phyloP scores from a whole-genome alignment of 495 filamentous ascomycete species.

The Wilcoxina mikolae region DNA sequence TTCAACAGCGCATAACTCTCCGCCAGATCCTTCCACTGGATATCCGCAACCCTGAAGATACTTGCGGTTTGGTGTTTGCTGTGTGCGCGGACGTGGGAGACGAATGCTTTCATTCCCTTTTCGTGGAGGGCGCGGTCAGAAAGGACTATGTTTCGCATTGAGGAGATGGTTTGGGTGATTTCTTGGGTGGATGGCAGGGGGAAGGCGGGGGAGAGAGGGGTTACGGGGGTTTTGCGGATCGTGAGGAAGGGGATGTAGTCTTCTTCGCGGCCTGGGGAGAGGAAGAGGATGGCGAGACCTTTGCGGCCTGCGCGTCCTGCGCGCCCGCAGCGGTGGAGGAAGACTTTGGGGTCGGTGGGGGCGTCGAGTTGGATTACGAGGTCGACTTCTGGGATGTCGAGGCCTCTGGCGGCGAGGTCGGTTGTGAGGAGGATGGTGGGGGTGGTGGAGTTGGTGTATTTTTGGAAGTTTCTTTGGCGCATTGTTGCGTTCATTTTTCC shows the following conservation, averaged over 20 bases:
- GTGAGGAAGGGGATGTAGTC: conserved; percentile 81
- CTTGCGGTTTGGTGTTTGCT: conserved; percentile 78
- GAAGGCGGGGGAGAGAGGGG: conserved; percentile 33
- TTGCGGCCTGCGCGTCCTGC: conserved; percentile 77
- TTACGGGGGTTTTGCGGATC: conserved; percentile 76
- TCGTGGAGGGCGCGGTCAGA: conserved; percentile 74
- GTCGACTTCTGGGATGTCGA: conserved; percentile 91
- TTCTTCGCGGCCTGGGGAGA: conserved; percentile 70
- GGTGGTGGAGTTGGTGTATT: conserved; percentile 48
- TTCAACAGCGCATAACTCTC: conserved; percentile 69
- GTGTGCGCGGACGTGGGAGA: conserved; percentile 81
- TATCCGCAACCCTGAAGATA: conserved; percentile 72
- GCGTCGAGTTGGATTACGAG: conserved; percentile 87
- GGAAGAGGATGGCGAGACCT: conserved; percentile 69
- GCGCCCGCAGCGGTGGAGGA: conserved; percentile 87
- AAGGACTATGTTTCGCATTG: conserved; percentile 46
- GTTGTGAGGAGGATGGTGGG: conserved; percentile 70
- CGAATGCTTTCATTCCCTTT: conserved; percentile 77
- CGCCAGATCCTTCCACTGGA: conserved; percentile 72
- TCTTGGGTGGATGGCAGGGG: conserved; percentile 37
- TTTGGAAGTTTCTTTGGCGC: conserved; percentile 63
- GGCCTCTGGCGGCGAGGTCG: conserved; percentile 54
- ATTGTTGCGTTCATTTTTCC: conserved; percentile 73
- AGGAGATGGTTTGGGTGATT: conserved; percentile 36
- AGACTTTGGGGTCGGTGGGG: conserved; percentile 82